Evolutionary conservation across 345 rosid genomes (phyloP).

Genomic region (Gossypium sturtianum): DNA sequence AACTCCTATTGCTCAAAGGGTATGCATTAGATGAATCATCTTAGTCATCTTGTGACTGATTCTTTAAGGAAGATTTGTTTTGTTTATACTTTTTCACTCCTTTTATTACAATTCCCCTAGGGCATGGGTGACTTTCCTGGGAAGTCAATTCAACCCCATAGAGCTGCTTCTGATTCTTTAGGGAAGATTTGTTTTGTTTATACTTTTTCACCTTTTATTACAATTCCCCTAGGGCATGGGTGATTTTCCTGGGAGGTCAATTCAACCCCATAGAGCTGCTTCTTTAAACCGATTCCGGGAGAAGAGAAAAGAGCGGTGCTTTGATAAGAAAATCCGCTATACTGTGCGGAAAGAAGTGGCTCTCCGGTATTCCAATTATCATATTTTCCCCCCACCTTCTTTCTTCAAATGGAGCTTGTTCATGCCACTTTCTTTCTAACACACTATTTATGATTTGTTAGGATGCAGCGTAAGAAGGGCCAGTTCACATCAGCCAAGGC

Average conservation of each 20-base stretch:
- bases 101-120: constrained; percentile 15
- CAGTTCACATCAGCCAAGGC: constrained; percentile 56
- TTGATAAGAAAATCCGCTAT: constrained; percentile 44
- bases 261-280: constrained; percentile 36
- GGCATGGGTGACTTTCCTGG: constrained; percentile 27
- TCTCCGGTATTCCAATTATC: constrained; percentile 22
- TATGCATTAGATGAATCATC: neutral
- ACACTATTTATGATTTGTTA: constrained; percentile 1
- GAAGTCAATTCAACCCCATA: constrained; percentile 26
- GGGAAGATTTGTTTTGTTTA: neutral
- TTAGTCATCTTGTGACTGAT: neutral
- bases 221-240: constrained; percentile 22
- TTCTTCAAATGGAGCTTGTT: constrained; percentile 3
- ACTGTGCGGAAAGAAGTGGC: constrained; percentile 43
- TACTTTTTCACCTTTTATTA: neutral
- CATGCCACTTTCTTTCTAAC: neutral
- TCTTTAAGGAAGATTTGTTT: neutral
- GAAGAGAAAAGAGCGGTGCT: constrained; percentile 44
- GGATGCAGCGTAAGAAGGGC: constrained; percentile 73
- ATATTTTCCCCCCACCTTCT: neutral
- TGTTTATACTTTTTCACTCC: neutral
- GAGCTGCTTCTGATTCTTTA: constrained; percentile 29
- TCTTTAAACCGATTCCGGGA: constrained; percentile 37
- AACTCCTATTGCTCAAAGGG: constrained; percentile 24
- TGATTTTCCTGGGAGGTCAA: constrained; percentile 28